phyloP scores from a whole-genome alignment of 2,329 filamentous ascomycete genomes.

The Chaetomium sp. region DNA sequence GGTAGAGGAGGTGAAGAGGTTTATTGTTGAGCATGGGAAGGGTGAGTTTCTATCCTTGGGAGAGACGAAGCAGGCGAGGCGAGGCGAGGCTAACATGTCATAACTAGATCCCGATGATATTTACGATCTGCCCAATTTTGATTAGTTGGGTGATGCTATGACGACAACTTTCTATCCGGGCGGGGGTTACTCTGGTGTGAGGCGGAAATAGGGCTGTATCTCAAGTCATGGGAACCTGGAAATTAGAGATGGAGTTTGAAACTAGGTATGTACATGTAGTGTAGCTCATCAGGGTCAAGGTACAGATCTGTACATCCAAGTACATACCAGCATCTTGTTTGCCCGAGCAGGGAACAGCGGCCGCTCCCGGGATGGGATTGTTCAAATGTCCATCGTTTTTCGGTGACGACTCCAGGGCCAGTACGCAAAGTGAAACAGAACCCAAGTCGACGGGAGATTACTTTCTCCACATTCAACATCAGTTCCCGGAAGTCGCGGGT shows the following conservation, averaged over 20 bases:
- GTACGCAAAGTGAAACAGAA: background rate
- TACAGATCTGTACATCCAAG: no score
- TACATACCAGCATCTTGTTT: background rate
- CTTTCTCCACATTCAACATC: background rate
- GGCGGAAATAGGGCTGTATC: background rate
- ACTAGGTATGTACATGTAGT: background rate
- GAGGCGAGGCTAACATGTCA: slow-evolving; percentile 20
- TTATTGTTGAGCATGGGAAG: slow-evolving; percentile 55
- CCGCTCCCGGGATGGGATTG: background rate
- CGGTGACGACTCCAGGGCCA: background rate
- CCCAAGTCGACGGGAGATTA: background rate
- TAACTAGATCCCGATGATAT: slow-evolving; percentile 53
- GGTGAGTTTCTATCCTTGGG: slow-evolving; percentile 43
- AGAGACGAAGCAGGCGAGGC: background rate
- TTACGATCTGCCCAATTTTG: slow-evolving; percentile 53
- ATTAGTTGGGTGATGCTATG: background rate
- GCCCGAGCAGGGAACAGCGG: background rate
- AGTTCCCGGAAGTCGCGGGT: background rate
- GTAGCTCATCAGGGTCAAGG: background rate
- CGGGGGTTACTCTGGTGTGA: background rate
- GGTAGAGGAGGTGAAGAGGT: slow-evolving; percentile 53
- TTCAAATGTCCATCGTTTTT: background rate
- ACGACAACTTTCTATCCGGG: background rate
- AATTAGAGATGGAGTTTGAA: background rate
- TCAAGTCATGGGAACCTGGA: background rate